Base-by-base conservation (phyloP, 2,329 filamentous ascomycete genomes). In the Malbranchea cinnamomea region DNA sequence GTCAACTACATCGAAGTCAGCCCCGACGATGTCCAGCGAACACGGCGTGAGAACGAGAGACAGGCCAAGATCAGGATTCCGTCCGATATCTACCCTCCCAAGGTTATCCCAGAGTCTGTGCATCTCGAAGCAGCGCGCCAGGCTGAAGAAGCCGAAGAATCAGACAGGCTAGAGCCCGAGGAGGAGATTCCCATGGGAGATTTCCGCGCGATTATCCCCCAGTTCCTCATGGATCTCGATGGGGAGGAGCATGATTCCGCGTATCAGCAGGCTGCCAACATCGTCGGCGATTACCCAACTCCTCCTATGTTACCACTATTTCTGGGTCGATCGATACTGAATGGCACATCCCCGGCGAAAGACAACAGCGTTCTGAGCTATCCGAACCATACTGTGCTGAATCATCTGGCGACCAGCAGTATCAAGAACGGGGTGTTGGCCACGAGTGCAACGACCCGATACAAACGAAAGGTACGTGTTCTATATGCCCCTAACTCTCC, bases 1-100 rank as follows among this genome's bases (percentile, higher is more conserved):
- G 87, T 98, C 56, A 98, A 98, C 58, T 98, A 95, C 52, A 82
- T 98, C 48, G 89, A 98, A 60, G 80, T 95, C 38, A 81, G 70
- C 45, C 30, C 39, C 6, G 77, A 84, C 33, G 78, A 85, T 46
- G 56, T 75, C 14, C 41, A 43, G 26, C 48, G 49, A 22, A 36
- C 46, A 23, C 45, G 52, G 25, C 45, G 52, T 17, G 52, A 52
- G 22, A 54, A 51, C 23, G 49, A 53, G 26, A 51, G 46, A 12
- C 39, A 50, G 13, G 42, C 48, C 4, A 50, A 47, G 25, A 47
- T 53, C 10, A 43, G 46, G 9, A 43, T 54, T 23, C 47, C 54
- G 10, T 40, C 51, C 10, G 54, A 53, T 19, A 44, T 58, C 5
- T 61, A 60, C 8, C 54, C 58, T 8, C 56, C 62, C 8, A 57